A percentile compares a stretch with the other conserved stretches of the same genome.
Evolutionary conservation across 169 alveolate species (phyloP).

Genomic region (Plasmodium berghei): DNA sequence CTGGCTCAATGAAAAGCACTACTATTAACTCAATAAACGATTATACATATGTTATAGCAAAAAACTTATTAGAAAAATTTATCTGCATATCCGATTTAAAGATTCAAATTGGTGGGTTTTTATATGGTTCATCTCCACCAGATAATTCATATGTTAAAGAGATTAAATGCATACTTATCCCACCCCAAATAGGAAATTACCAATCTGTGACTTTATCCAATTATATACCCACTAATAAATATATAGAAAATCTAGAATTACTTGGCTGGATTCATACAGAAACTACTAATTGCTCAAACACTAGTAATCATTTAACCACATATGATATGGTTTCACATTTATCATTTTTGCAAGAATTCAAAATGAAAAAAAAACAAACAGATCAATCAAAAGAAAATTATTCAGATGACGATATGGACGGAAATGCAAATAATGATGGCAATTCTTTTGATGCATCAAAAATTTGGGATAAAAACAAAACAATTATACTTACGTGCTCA

Average conservation of each 20-base stretch:
- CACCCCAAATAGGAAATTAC: conserved; percentile 98
- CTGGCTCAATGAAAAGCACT: conserved; percentile 68
- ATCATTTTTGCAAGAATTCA: conserved; percentile 67
- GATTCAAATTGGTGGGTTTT: conserved; percentile 97
- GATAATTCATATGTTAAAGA: conserved; percentile 90
- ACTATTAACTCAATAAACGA: conserved; percentile 81
- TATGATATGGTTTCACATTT: conserved; percentile 78
- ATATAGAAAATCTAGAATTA: conserved; percentile 95
- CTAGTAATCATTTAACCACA: conserved; percentile 85
- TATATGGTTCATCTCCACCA: conserved; percentile 92
- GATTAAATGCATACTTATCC: conserved; percentile 95
- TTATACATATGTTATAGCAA: conserved; percentile 96
- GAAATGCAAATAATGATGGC: conserved; percentile 15
- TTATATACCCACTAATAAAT: conserved; percentile 94
- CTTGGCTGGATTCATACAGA: conserved; percentile 99
- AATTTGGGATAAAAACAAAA: conserved; percentile 67
- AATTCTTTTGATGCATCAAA: conserved; percentile 28
- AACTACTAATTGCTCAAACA: conserved; percentile 89
- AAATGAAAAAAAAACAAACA: conserved; percentile 22
- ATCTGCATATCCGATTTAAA: conserved; percentile 98
- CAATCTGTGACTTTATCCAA: conserved; percentile 93
- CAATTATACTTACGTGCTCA: conserved; percentile 88
- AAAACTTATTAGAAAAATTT: conserved; percentile 96
- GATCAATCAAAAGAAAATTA: background rate
- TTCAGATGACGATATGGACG: conserved; percentile 15